Evolutionary conservation across 2,329 filamentous ascomycete species (phyloP).

Genomic region (Monosporascus sp.): DNA sequence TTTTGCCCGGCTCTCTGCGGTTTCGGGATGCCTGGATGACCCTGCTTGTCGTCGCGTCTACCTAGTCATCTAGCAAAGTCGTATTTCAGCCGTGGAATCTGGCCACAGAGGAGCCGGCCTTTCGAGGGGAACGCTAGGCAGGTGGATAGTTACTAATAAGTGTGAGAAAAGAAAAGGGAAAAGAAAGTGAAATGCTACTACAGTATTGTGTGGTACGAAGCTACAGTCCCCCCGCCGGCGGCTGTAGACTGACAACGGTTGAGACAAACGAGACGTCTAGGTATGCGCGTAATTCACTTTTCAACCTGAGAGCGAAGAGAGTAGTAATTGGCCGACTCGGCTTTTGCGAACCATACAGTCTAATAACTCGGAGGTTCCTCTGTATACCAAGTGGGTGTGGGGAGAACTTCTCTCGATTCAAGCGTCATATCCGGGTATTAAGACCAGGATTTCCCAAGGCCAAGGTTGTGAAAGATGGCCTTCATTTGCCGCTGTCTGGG

Average conservation of each 20-base stretch:
- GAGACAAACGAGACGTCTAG: too few relatives aligned
- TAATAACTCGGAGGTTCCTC: too few relatives aligned
- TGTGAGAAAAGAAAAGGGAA: too few relatives aligned
- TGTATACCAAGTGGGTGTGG: too few relatives aligned
- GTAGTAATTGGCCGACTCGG: not conserved
- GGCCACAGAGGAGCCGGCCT: not conserved
- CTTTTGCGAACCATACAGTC: too few relatives aligned
- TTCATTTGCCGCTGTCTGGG: not conserved
- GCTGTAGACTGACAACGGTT: too few relatives aligned
- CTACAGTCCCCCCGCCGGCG: too few relatives aligned
- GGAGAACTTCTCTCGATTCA: not conserved
- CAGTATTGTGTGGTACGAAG: too few relatives aligned
- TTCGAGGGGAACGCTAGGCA: not conserved
- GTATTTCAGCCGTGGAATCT: not conserved
- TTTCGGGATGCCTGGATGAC: conserved; percentile 37
- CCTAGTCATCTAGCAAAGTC: conserved; percentile 7
- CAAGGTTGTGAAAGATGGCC: too few relatives aligned
- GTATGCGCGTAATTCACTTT: too few relatives aligned
- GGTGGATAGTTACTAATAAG: not conserved
- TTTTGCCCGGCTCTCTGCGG: conserved; percentile 20
- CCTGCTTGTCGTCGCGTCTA: conserved; percentile 45
- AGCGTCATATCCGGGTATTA: not conserved
- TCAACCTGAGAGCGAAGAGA: not conserved
- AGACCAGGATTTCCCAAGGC: not conserved
- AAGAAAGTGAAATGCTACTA: too few relatives aligned